phyloP scores from a whole-genome alignment of 768 basidiomycete genomes.

The Pisolithus orientalis region DNA sequence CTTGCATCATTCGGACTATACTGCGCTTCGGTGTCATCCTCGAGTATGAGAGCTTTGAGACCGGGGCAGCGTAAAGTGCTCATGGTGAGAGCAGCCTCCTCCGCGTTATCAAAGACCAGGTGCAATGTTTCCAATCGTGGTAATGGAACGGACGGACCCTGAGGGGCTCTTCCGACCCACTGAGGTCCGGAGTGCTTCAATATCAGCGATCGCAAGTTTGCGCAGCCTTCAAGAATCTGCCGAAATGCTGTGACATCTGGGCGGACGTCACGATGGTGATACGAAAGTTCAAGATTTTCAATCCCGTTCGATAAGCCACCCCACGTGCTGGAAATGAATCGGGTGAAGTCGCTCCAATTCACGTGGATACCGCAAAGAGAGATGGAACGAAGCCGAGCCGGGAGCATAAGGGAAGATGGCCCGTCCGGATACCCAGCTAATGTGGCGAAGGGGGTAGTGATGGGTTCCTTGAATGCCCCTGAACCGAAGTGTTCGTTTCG shows the following conservation, averaged over 20 bases:
- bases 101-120: constrained; percentile 39
- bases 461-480: constrained; percentile 28
- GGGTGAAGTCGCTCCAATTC: constrained; percentile 42
- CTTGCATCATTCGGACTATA: constrained; percentile 34
- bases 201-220: constrained; percentile 36
- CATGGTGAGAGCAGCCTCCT: constrained; percentile 35
- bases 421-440: constrained; percentile 6
- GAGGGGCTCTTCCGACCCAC: constrained; percentile 8
- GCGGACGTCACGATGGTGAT: constrained; percentile 48
- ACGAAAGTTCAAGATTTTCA: constrained; percentile 42
- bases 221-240: constrained; percentile 35
- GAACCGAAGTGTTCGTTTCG: constrained; percentile 42
- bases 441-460: constrained; percentile 27
- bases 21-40: constrained; percentile 40
- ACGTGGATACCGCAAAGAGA: constrained; percentile 53
- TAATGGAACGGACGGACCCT: constrained; percentile 30
- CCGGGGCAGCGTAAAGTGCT: constrained; percentile 36
- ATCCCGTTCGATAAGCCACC: constrained; percentile 13
- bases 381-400: constrained; percentile 44
- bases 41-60: constrained; percentile 33
- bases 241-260: constrained; percentile 41
- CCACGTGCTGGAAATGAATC: constrained; percentile 21
- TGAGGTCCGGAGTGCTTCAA: constrained; percentile 44
- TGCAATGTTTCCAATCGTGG: constrained; percentile 33
- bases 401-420: constrained; percentile 7